Conservation (phyloP, 2,329 filamentous ascomycete species). For the Neonectria neomacrospora region DNA sequence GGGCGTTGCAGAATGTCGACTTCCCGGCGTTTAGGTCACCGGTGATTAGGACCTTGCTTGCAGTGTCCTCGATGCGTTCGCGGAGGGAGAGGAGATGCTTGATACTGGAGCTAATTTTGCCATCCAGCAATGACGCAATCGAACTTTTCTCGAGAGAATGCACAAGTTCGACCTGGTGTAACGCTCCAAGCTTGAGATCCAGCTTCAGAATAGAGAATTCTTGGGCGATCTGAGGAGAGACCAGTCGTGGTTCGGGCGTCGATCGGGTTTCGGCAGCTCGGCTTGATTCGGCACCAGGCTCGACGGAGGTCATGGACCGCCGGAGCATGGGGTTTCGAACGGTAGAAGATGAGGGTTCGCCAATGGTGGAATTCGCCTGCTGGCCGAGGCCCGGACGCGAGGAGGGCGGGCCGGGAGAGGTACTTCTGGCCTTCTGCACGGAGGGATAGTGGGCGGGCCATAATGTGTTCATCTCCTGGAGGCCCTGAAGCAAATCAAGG, state of each 20-base stretch:
- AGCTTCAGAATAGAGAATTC: constrained; percentile 97
- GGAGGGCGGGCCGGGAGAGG: constrained; percentile 57
- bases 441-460: constrained; percentile 98
- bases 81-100: constrained; percentile 87
- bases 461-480: constrained; percentile 88
- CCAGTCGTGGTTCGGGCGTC: constrained; percentile 78
- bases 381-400: constrained; percentile 72
- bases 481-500: constrained; percentile 81
- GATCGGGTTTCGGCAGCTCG: constrained; percentile 71
- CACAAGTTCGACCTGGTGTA: constrained; percentile 90
- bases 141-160: constrained; percentile 94
- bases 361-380: constrained; percentile 71
- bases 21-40: constrained; percentile 98
- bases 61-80: constrained; percentile 95
- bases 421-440: constrained; percentile 70
- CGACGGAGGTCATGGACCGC: constrained; percentile 78
- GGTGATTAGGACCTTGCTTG: constrained; percentile 95
- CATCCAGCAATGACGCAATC: constrained; percentile 89
- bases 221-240: constrained; percentile 91
- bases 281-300: constrained; percentile 76
- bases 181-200: constrained; percentile 87
- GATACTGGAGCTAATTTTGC: constrained; percentile 93
- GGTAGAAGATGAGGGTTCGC: constrained; percentile 55
- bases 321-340: constrained; percentile 64
- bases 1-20: constrained; percentile 98